A percentile compares a stretch with the other conserved stretches of the same genome.
Evolutionary conservation across 345 rosid species (phyloP).

Genomic region (Ceriops tagal): DNA sequence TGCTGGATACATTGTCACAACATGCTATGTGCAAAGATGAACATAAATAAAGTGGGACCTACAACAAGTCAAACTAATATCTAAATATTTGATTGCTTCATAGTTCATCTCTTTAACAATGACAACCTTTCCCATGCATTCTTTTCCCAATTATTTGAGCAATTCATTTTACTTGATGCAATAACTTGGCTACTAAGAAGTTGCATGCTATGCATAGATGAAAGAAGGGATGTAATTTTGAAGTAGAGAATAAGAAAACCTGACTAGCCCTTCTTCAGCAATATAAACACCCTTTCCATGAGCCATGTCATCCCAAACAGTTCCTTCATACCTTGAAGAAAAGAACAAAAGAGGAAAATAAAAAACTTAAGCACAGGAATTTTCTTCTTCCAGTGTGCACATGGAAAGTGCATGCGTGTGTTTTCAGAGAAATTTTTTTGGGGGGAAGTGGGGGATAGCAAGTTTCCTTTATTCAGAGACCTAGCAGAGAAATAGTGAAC

Average conservation of each 20-base stretch:
- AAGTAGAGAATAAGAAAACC: slow-evolving; percentile 37
- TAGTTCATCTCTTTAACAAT: background rate
- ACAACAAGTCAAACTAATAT: too few species aligned
- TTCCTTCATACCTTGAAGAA: slow-evolving; percentile 75
- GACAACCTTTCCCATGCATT: background rate
- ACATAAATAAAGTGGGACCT: too few species aligned
- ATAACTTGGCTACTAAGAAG: background rate
- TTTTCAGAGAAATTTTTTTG: too few species aligned
- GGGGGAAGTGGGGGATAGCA: too few species aligned
- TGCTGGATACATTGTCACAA: background rate
- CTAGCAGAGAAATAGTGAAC: too few species aligned
- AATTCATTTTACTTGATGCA: background rate
- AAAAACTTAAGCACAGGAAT: slow-evolving; percentile 9
- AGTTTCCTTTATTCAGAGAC: too few species aligned
- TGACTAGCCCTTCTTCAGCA: slow-evolving; percentile 75
- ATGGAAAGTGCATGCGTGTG: too few species aligned
- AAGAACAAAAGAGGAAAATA: background rate
- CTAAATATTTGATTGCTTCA: too few species aligned
- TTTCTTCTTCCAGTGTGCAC: background rate
- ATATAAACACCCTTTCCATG: slow-evolving; percentile 92
- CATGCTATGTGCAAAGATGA: background rate
- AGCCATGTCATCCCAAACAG: slow-evolving; percentile 95
- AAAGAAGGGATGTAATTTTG: background rate
- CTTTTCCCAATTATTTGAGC: background rate
- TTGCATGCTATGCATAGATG: slow-evolving; percentile 5